Evolutionary conservation across 768 basidiomycete genomes (phyloP), one percentile per base, ranked within the genome.

Genomic region (Naematelia aurantialba): DNA sequence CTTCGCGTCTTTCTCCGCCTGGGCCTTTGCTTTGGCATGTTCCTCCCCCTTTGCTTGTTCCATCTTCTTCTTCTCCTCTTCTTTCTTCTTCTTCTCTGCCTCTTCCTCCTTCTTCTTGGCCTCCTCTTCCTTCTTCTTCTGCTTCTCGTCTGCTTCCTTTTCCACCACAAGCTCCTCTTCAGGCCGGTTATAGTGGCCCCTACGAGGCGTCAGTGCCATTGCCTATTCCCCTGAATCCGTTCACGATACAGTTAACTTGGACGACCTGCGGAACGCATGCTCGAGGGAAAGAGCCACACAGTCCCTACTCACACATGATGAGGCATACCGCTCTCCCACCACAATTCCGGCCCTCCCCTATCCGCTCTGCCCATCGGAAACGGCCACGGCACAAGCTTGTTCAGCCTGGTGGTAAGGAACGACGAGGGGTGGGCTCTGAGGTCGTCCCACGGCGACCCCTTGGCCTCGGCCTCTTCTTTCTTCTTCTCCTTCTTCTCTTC

Each of bases 261-360:
- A n/a, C n/a, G n/a, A n/a, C n/a, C n/a, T n/a, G n/a, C n/a, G n/a
- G n/a, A n/a, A n/a, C n/a, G n/a, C n/a, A n/a, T n/a, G n/a, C n/a
- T n/a, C n/a, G n/a, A n/a, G n/a, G n/a, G n/a, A n/a, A n/a, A n/a
- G n/a, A n/a, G n/a, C n/a, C n/a, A n/a, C n/a, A n/a, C n/a, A n/a
- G n/a, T n/a, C n/a, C n/a, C n/a, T 27, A 66, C 69, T 54, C 52
- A 74, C 72, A 74, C 69, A 63, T 74, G 69, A 52, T 25, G 31
- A 14, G 72, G 72, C 62, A 59, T 60, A 8, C 72, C 72, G 44
- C 70, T 74, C 59, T 74, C 72, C 72, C 72, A 74, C 72, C 72
- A 74, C 27, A 74, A 44, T 52, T 71, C 69, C 14, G 48, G 60
- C 1, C 67, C 66, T 4, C 17, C 45, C 24, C 45, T 39, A 24